Conservation (phyloP, 2,329 filamentous ascomycete genomes). For the Dissoconium aciculare region DNA sequence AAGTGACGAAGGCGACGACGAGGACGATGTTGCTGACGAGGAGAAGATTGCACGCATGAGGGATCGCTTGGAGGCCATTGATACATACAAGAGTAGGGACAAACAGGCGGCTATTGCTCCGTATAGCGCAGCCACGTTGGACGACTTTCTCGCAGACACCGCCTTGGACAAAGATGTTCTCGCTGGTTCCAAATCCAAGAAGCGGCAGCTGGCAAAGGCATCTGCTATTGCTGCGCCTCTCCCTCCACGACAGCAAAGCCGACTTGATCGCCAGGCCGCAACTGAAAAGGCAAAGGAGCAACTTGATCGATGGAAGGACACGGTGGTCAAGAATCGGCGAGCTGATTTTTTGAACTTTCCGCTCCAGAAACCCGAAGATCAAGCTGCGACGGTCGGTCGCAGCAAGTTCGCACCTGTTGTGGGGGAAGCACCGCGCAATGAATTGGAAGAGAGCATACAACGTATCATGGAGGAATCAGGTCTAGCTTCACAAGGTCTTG, state of each 20-base stretch:
- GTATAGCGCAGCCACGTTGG: slow-evolving; percentile 32
- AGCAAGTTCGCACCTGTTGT: slow-evolving; percentile 47
- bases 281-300: slow-evolving; percentile 88
- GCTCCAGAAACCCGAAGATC: slow-evolving; percentile 49
- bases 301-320: slow-evolving; percentile 80
- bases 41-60: slow-evolving; percentile 49
- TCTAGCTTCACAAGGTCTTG: slow-evolving; percentile 40
- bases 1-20: slow-evolving; percentile 32
- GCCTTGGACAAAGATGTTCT: slow-evolving; percentile 53
- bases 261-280: slow-evolving; percentile 64
- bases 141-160: slow-evolving; percentile 51
- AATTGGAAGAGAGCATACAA: slow-evolving; percentile 74
- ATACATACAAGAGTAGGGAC: slow-evolving; percentile 12
- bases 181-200: slow-evolving; percentile 42
- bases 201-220: slow-evolving; percentile 25
- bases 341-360: slow-evolving; percentile 87
- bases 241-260: slow-evolving; percentile 72
- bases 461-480: slow-evolving; percentile 84
- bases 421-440: slow-evolving; percentile 51
- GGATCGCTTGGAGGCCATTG: slow-evolving; percentile 35
- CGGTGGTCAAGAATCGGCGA: slow-evolving; percentile 82
- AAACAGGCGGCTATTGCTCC: slow-evolving; percentile 13
- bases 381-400: slow-evolving; percentile 44
- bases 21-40: slow-evolving; percentile 36
- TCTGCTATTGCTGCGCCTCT: slow-evolving; percentile 57